Evolutionary conservation across 306 rosid species (phyloP).

Genomic region (Cucumis hystrix): DNA sequence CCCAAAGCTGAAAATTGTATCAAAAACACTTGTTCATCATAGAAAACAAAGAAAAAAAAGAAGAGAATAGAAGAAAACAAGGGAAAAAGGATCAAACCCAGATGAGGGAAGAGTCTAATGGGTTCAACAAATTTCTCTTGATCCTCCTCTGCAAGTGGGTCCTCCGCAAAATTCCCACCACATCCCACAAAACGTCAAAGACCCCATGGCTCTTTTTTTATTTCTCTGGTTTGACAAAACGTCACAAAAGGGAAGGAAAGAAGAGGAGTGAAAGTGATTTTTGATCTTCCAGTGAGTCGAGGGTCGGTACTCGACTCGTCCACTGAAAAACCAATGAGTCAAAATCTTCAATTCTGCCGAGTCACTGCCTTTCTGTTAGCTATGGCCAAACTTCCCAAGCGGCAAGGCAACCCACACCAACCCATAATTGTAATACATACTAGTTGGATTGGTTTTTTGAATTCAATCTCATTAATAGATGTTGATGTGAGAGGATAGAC

Average conservation of each 20-base stretch:
- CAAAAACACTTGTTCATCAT: conserved; percentile 1
- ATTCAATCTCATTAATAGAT: not conserved
- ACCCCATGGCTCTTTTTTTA: conserved; percentile 12
- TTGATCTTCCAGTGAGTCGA: conserved; percentile 1
- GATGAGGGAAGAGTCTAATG: not conserved
- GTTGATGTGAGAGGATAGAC: not conserved
- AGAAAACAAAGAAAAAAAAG: conserved; percentile 6
- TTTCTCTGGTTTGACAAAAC: conserved; percentile 31
- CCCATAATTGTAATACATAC: not conserved
- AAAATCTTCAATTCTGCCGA: not conserved
- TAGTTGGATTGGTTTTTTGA: not conserved
- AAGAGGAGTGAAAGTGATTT: not conserved
- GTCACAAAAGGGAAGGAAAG: conserved; percentile 13
- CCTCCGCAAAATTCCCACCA: conserved; percentile 25
- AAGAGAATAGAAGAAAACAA: conserved; percentile 14
- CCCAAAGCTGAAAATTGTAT: conserved; percentile 17
- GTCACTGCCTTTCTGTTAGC: not conserved
- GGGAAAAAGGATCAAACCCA: conserved; percentile 17
- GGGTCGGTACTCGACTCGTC: not conserved
- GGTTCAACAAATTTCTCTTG: conserved; percentile 5
- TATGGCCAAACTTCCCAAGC: not conserved
- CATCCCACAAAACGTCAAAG: conserved; percentile 43
- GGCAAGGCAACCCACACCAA: not conserved
- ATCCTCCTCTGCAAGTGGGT: conserved; percentile 34
- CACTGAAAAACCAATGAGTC: not conserved